A percentile compares a stretch with the other conserved stretches of the same genome.
phyloP scores from a whole-genome alignment of 495 filamentous ascomycete species.

The Xylaria curta region DNA sequence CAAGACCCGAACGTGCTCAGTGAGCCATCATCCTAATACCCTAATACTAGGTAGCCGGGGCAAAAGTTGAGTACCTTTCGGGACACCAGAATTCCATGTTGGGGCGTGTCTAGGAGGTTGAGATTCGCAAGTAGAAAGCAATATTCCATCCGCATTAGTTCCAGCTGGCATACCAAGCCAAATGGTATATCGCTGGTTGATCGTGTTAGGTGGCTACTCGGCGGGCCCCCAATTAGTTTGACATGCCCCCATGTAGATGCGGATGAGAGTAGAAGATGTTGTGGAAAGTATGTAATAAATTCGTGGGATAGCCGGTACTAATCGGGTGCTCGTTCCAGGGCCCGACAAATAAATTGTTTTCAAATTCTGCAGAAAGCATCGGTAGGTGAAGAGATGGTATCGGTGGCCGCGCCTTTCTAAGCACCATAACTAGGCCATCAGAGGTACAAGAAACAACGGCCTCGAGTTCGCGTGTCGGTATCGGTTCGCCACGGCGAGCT shows the following conservation, averaged over 20 bases:
- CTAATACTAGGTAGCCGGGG: conserved; percentile 27
- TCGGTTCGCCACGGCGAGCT: conserved; percentile 29
- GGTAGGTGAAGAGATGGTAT: conserved; percentile 64
- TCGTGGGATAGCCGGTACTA: conserved; percentile 49
- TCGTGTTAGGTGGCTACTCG: conserved; percentile 71
- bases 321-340: conserved; percentile 75
- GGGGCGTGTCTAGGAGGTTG: conserved; percentile 64
- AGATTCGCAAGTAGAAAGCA: conserved; percentile 65
- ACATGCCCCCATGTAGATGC: conserved; percentile 53
- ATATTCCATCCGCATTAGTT: conserved; percentile 74
- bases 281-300: conserved; percentile 50
- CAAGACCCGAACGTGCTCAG: conserved; percentile 13
- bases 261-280: conserved; percentile 49
- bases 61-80: conserved; percentile 29
- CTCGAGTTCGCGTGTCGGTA: conserved; percentile 70
- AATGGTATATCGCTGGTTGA: conserved; percentile 81
- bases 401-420: conserved; percentile 75
- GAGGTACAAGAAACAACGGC: conserved; percentile 91
- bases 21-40: conserved; percentile 24
- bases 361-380: conserved; percentile 54
- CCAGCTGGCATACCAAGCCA: conserved; percentile 80
- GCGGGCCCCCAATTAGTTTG: conserved; percentile 57
- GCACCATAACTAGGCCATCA: conserved; percentile 83
- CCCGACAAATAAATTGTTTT: conserved; percentile 77
- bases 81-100: conserved; percentile 56